phyloP scores from a whole-genome alignment of 2,329 filamentous ascomycete genomes.

The Arachnopeziza araneosa region DNA sequence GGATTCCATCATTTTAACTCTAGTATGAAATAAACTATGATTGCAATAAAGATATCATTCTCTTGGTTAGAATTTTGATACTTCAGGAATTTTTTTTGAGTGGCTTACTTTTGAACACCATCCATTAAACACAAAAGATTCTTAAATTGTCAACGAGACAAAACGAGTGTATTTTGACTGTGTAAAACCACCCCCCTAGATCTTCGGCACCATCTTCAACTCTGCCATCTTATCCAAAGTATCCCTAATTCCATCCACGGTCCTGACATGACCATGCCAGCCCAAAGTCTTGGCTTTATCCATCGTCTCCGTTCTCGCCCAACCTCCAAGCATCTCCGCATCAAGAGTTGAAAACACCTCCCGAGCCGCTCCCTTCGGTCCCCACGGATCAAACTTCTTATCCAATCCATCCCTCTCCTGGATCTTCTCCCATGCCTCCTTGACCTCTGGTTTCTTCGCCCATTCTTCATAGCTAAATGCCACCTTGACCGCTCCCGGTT shows the following conservation, averaged over 20 bases:
- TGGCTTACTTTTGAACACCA: too few relatives aligned
- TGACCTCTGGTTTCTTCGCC: conserved; percentile 5
- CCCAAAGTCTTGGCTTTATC: conserved; percentile 16
- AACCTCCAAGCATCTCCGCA: conserved; percentile 12
- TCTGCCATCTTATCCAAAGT: conserved; percentile 11
- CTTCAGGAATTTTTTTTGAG: too few relatives aligned
- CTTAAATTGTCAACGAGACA: too few relatives aligned
- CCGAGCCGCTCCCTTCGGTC: conserved; percentile 1
- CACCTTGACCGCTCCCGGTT: conserved; percentile 2
- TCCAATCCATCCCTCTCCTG: conserved; percentile 11
- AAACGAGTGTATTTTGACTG: too few relatives aligned
- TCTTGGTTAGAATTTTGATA: too few relatives aligned
- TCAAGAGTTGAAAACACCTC: conserved; percentile 11
- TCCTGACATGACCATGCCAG: conserved; percentile 13
- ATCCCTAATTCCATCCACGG: conserved; percentile 11
- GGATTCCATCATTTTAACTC: too few relatives aligned
- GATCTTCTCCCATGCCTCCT: conserved; percentile 8
- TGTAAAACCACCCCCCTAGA: not conserved
- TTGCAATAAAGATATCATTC: too few relatives aligned
- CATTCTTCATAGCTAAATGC: conserved; percentile 11
- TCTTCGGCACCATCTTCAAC: conserved; percentile 13
- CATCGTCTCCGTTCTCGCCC: conserved; percentile 10
- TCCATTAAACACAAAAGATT: too few relatives aligned
- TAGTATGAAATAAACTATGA: too few relatives aligned
- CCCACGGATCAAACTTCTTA: conserved; percentile 5